Evolutionary conservation across 1,139 yeast genomes (phyloP), one percentile per base, ranked within the genome.

Genomic region (Kurtzmaniella quercitrusa): DNA sequence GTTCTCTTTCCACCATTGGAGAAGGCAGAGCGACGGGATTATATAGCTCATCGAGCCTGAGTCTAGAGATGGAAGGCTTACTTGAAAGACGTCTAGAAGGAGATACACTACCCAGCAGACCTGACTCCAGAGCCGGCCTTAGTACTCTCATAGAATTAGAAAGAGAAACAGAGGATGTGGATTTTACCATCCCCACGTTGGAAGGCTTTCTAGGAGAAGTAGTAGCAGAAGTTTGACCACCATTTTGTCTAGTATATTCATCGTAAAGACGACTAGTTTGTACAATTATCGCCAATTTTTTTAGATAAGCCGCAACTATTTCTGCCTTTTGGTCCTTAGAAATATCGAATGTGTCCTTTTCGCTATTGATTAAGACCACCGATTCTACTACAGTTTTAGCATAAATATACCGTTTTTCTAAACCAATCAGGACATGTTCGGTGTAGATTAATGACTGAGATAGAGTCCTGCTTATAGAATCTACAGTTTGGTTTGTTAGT

Each of bases 201-300:
- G 42, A 25, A 14, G 38, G 25, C 16, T 18, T 39, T 34, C n/a
- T 42, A n/a, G 41, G 40, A 27, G 17, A 34, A 18, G 43, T 25
- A 29, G 36, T 27, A 11, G 45, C 33, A 18, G 39, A 33, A 10
- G 45, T 18, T 10, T 40, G 42, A 33, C 41, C 44, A 33, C 41
- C 44, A 25, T 48, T 47, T 41, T 50, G 54, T 45, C 57, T 61
- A 5, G 57, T 41, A 40, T 58, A 58, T 46, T 62, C 65, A 21
- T 56, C 59, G 57, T 75, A 82, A 9, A 83, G 73, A 40, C 90
- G 62, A 23, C 75, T 78, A n/a, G 81, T 75, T 58, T 83, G 90
- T 15, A 82, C 79, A 47, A 76, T 71, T 43, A 77, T 72, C 12
- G 86, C 85, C 39, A 82, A 51, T 41, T 64, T 68, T 15, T 64